phyloP scores from a whole-genome alignment of 2,329 filamentous ascomycete genomes.

The Huntiella bhutanensis region DNA sequence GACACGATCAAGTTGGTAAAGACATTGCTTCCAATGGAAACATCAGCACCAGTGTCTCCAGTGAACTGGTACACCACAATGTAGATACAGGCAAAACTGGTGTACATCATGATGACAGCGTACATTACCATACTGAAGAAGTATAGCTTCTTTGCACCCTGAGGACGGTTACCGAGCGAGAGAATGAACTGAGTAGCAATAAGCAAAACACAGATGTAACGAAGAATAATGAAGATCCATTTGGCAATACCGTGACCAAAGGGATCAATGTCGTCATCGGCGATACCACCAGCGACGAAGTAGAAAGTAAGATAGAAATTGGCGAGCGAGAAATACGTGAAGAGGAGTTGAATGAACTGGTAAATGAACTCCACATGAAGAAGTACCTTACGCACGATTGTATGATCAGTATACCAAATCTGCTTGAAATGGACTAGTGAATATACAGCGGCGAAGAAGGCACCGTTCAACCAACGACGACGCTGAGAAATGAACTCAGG shows the following conservation, averaged over 20 bases:
- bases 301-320: conserved; percentile 99
- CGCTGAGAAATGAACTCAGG: conserved; percentile 96
- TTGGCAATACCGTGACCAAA: conserved; percentile 76
- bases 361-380: conserved; percentile 92
- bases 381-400: conserved; percentile 68
- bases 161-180: conserved; percentile 85
- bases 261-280: conserved; percentile 63
- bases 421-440: conserved; percentile 89
- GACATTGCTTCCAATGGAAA: conserved; percentile 61
- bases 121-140: conserved; percentile 78
- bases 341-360: conserved; percentile 77
- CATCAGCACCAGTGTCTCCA: conserved; percentile 24
- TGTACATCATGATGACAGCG: conserved; percentile 87
- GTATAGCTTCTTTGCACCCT: conserved; percentile 85
- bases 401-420: conserved; percentile 86
- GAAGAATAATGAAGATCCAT: conserved; percentile 69
- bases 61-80: conserved; percentile 71
- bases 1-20: conserved; percentile 92
- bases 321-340: conserved; percentile 94
- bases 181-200: conserved; percentile 94
- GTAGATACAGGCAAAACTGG: conserved; percentile 71
- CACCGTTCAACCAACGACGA: conserved; percentile 91
- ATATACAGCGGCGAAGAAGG: conserved; percentile 96
- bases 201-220: conserved; percentile 69
- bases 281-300: conserved; percentile 83